A percentile compares a stretch with the other conserved stretches of the same genome.
These are phyloP conservation scores for Rosa rugosa DNA, from an alignment of 306 rosid genomes.

Conservation along the genomic window DNA sequence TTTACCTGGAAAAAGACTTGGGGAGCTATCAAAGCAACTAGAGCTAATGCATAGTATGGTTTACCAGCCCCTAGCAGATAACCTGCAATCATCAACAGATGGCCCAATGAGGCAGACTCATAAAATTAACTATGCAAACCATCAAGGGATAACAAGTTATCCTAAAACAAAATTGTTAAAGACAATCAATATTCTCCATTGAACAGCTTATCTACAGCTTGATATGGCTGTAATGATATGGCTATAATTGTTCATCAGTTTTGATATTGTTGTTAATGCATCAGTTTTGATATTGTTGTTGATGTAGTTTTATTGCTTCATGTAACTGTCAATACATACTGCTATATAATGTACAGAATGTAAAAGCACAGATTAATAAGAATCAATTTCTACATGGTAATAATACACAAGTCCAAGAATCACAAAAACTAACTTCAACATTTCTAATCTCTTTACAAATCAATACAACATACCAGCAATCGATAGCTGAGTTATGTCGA, in stretches of 20 bases:
- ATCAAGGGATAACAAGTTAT: not conserved
- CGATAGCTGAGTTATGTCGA: conserved; percentile 88
- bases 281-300: too few species aligned
- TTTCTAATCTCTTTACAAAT: not conserved
- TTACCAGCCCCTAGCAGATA: conserved; percentile 87
- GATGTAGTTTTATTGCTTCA: too few species aligned
- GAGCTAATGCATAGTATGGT: conserved; percentile 83
- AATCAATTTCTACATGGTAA: too few species aligned
- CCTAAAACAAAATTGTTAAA: not conserved
- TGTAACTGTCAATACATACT: too few species aligned
- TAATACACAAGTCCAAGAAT: not conserved
- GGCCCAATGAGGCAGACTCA: not conserved
- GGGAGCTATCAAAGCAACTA: conserved; percentile 72
- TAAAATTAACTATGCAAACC: not conserved
- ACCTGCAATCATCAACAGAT: conserved; percentile 48
- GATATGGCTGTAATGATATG: too few species aligned
- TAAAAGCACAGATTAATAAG: too few species aligned
- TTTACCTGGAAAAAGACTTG: conserved; percentile 92
- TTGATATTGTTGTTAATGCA: too few species aligned
- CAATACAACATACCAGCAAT: conserved; percentile 58
- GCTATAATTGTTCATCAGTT: too few species aligned
- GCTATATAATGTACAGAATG: too few species aligned
- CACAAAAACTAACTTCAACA: not conserved
- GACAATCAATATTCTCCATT: too few species aligned
- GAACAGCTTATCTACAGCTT: too few species aligned